phyloP scores from a whole-genome alignment of 1,284 basidiomycete genomes.

The Calocybe gambosa region DNA sequence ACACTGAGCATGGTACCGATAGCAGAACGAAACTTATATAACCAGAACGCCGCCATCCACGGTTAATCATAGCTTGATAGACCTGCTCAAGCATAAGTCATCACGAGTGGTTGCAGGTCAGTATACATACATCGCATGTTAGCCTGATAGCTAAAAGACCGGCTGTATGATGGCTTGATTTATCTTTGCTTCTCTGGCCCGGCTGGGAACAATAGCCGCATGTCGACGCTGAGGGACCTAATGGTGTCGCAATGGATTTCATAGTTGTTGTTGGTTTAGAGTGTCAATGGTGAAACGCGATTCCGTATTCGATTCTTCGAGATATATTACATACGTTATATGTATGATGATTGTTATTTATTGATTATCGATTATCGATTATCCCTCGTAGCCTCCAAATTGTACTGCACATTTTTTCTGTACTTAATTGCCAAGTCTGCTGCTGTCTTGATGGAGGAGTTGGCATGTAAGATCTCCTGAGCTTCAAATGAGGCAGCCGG shows the following conservation, averaged over 20 bases:
- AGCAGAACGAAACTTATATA: not conserved
- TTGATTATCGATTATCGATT: conserved; percentile 15
- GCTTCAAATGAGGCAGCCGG: not conserved
- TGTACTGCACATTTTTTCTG: conserved; percentile 81
- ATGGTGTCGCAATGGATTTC: conserved; percentile 32
- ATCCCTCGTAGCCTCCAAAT: conserved; percentile 62
- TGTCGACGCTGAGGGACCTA: conserved; percentile 23
- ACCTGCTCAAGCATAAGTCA: conserved; percentile 32
- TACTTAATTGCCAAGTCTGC: conserved; percentile 78
- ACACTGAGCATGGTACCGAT: not conserved
- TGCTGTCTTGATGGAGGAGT: conserved; percentile 66
- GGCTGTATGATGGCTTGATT: conserved; percentile 29
- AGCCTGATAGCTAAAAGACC: conserved; percentile 31
- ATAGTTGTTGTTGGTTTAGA: conserved; percentile 3
- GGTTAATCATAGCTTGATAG: conserved; percentile 79
- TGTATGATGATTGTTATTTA: not conserved
- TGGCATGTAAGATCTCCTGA: conserved; percentile 68
- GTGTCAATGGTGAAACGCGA: no score
- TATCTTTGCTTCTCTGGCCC: conserved; percentile 26
- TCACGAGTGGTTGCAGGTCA: not conserved
- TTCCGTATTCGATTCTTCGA: no score
- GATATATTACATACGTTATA: no score
- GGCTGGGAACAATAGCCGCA: conserved; percentile 44
- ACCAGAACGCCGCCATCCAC: conserved; percentile 88
- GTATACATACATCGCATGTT: conserved; percentile 44